Percentiles rank a stretch among this genome's conserved stretches.
Evolutionary conservation across 202 grass and related monocot species (phyloP).

Genomic region (Carex arenaria): DNA sequence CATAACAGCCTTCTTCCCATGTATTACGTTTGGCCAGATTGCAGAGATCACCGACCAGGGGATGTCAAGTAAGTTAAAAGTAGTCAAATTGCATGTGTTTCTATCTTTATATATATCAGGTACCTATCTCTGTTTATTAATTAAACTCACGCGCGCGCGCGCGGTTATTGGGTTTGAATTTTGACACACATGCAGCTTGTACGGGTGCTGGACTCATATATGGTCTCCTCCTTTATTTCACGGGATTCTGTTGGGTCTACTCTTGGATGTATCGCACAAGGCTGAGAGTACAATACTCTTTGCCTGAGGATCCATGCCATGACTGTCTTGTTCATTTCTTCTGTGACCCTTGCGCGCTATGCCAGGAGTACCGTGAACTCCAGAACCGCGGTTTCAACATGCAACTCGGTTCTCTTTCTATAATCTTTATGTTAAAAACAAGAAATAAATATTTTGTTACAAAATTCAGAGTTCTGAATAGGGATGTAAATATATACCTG

Average conservation of each 20-base stretch:
- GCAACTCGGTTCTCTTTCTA: conserved; percentile 40
- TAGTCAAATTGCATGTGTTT: neutral
- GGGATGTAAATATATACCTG: too few species aligned
- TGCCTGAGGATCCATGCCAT: conserved; percentile 35
- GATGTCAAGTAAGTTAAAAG: conserved; percentile 20
- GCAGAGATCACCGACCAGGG: conserved; percentile 67
- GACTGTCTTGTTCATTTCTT: conserved; percentile 55
- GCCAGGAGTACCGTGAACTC: conserved; percentile 64
- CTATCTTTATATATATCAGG: neutral
- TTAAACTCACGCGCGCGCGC: too few species aligned
- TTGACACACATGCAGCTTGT: conserved; percentile 41
- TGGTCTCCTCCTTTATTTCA: neutral
- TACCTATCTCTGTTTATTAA: neutral
- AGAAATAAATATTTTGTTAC: neutral
- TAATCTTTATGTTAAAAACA: neutral
- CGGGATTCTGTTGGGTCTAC: conserved; percentile 28
- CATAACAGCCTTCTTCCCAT: conserved; percentile 50
- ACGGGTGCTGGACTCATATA: conserved; percentile 5
- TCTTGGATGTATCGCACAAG: conserved; percentile 51
- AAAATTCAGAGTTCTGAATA: neutral
- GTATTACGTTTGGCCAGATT: conserved; percentile 58
- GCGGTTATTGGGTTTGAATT: neutral
- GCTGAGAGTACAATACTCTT: conserved; percentile 34
- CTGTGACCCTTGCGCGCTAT: conserved; percentile 48
- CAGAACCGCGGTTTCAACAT: conserved; percentile 51